Percentiles rank a stretch among this genome's conserved stretches.
Conservation (phyloP, 2,329 filamentous ascomycete genomes). For the Penicillium palitans region DNA sequence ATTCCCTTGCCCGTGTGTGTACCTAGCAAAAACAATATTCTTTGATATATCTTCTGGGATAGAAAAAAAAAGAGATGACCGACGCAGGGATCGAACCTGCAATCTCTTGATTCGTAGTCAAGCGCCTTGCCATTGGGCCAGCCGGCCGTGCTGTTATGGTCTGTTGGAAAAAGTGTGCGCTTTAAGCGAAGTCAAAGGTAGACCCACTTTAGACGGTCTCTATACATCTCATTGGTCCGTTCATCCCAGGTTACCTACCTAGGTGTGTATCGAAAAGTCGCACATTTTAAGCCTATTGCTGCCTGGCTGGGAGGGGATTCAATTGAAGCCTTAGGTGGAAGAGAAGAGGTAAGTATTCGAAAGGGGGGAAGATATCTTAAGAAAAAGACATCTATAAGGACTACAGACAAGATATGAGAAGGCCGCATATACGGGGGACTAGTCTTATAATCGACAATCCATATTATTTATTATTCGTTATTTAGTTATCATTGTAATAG, state of each 20-base stretch:
- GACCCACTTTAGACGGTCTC: rapidly evolving
- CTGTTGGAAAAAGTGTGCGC: rapidly evolving
- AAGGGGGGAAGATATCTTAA: not conserved
- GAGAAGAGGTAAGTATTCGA: not conserved
- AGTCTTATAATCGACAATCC: not conserved
- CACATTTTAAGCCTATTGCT: not conserved
- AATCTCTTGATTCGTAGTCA: conserved; percentile 56
- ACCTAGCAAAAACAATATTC: not conserved
- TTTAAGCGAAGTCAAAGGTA: rapidly evolving
- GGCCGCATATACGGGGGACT: not conserved
- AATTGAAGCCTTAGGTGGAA: not conserved
- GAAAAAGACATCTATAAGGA: not conserved
- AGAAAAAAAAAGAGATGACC: conserved; percentile 28
- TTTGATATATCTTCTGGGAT: not conserved
- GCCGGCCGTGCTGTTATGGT: conserved; percentile 21
- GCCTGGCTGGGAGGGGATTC: not conserved
- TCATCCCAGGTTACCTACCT: not conserved
- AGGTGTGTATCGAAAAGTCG: no score
- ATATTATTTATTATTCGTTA: not conserved
- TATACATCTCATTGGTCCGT: not conserved
- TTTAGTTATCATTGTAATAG: not conserved
- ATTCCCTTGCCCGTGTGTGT: no score
- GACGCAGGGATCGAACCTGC: conserved; percentile 49
- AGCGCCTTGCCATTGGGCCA: conserved; percentile 54
- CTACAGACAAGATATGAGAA: not conserved